Evolutionary conservation across 345 rosid species (phyloP).

Genomic region (Syzygium oleosum): DNA sequence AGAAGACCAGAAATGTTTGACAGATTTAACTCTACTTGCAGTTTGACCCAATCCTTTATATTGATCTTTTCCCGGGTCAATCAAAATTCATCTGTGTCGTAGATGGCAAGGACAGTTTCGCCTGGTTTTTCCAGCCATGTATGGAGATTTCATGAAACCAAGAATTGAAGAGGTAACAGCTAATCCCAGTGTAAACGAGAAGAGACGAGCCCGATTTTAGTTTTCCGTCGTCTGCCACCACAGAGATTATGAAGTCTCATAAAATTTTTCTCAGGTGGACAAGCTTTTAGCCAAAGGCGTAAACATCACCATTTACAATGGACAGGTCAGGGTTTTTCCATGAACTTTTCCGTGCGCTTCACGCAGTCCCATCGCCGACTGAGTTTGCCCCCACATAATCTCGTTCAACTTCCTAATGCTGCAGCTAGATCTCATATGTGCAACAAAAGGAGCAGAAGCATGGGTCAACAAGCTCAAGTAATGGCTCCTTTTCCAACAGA

Average conservation of each 20-base stretch:
- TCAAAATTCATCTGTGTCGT: background rate
- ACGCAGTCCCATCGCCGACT: background rate
- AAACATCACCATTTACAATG: conserved; percentile 26
- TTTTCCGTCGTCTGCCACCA: background rate
- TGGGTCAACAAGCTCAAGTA: conserved; percentile 38
- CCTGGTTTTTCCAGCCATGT: conserved; percentile 13
- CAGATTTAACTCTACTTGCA: background rate
- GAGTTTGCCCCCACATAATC: background rate
- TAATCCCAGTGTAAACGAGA: background rate
- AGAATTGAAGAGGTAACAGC: conserved; percentile 31
- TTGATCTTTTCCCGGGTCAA: background rate
- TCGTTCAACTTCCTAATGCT: background rate
- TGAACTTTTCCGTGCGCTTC: background rate
- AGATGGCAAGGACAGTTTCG: conserved; percentile 20
- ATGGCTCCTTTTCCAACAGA: background rate
- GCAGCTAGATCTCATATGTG: conserved; percentile 33
- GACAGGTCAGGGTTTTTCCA: conserved; percentile 13
- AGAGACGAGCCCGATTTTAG: background rate
- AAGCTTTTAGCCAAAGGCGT: conserved; percentile 25
- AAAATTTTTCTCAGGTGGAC: conserved; percentile 16
- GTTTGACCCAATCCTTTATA: background rate
- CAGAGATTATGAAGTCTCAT: background rate
- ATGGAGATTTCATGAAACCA: conserved; percentile 33
- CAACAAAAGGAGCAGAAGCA: conserved; percentile 38
- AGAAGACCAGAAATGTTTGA: background rate